A percentile compares a stretch with the other conserved stretches of the same genome.
These are phyloP conservation scores for Cyberlindnera xishuangbannaensis DNA, from an alignment of 805 yeast species.

Conservation along the genomic window DNA sequence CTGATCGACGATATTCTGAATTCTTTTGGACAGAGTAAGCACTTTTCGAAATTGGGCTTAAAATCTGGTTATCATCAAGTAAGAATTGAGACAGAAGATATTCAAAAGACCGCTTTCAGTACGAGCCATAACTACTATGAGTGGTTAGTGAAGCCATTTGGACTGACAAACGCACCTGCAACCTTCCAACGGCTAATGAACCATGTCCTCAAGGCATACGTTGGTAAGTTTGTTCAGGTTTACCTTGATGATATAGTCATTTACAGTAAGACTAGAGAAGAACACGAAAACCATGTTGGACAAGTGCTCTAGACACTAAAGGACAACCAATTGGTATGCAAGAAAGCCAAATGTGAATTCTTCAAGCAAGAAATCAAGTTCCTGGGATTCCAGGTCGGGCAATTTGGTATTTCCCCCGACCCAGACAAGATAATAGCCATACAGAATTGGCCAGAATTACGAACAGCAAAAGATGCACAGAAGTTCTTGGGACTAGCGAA, in stretches of 20 bases:
- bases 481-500: slow-evolving; percentile 1
- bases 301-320: neutral
- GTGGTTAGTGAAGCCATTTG: slow-evolving; percentile 2
- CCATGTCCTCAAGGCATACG: neutral
- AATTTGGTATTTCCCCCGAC: neutral
- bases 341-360: slow-evolving; percentile 1
- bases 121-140: neutral
- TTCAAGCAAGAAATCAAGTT: neutral
- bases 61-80: neutral
- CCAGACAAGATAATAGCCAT: slow-evolving; percentile 1
- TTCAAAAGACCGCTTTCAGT: neutral
- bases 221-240: slow-evolving; percentile 2
- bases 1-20: neutral
- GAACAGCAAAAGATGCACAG: slow-evolving; percentile 1
- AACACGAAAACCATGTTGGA: neutral
- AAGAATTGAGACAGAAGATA: neutral
- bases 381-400: neutral
- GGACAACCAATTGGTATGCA: slow-evolving; percentile 1
- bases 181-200: slow-evolving; percentile 1
- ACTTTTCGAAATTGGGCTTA: neutral
- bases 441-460: neutral
- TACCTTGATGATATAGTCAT: slow-evolving; percentile 1
- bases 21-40: neutral
- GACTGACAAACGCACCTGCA: slow-evolving; percentile 1
- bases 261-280: neutral